Conservation (phyloP, 2,329 filamentous ascomycete species). For the Exophiala aquamarina region DNA sequence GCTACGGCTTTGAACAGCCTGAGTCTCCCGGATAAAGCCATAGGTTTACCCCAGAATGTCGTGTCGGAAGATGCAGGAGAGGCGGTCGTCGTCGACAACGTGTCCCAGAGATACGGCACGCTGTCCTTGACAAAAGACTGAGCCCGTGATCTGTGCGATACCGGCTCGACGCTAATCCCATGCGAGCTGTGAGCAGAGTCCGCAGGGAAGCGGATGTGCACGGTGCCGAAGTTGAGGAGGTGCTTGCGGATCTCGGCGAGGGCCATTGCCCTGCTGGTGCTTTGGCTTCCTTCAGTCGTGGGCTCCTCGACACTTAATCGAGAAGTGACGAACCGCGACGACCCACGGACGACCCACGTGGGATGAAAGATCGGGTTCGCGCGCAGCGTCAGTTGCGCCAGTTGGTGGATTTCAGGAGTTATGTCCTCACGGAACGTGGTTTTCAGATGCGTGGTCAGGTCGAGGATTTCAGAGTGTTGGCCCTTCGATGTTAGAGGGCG, state of each 20-base stretch:
- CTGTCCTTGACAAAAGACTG: not conserved
- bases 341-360: not conserved
- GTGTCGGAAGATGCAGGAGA: no score
- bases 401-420: not conserved
- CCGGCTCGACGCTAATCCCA: conserved; percentile 1
- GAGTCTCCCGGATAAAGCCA: not conserved
- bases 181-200: not conserved
- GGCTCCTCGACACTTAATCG: conserved; percentile 54
- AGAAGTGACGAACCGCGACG: not conserved
- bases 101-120: not conserved
- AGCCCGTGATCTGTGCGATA: not conserved
- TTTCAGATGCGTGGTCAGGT: not conserved
- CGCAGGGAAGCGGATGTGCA: conserved; percentile 2
- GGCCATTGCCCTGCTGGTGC: conserved; percentile 37
- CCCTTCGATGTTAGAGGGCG: not conserved
- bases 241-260: not conserved
- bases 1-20: not conserved
- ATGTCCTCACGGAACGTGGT: not conserved
- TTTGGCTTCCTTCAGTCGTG: no score
- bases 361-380: not conserved
- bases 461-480: not conserved
- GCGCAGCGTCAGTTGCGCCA: not conserved
- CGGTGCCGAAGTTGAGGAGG: conserved; percentile 2
- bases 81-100: not conserved
- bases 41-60: no score